phyloP scores from a whole-genome alignment of 2,329 filamentous ascomycete species.

The Pseudocercospora pini-densiflorae region DNA sequence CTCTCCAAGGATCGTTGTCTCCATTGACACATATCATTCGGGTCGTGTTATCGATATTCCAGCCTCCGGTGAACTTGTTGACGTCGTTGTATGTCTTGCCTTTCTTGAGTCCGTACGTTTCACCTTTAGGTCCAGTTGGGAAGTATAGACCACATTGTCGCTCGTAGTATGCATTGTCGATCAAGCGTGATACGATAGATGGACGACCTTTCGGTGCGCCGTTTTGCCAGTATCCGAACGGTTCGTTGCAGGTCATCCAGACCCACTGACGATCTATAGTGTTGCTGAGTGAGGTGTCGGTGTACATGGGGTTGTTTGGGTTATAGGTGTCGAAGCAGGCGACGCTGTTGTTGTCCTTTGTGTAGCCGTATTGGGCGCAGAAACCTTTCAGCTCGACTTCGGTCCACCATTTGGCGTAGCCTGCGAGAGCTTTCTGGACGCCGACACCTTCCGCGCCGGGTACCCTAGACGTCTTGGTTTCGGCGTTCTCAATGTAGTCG shows the following conservation, averaged over 20 bases:
- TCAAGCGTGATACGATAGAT: slow-evolving; percentile 58
- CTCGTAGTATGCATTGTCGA: slow-evolving; percentile 58
- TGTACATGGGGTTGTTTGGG: slow-evolving; percentile 54
- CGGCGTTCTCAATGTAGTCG: slow-evolving; percentile 45
- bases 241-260: slow-evolving; percentile 68
- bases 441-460: slow-evolving; percentile 55
- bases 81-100: slow-evolving; percentile 55
- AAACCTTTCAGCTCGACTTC: slow-evolving; percentile 51
- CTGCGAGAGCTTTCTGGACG: slow-evolving; percentile 56
- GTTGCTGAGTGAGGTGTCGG: slow-evolving; percentile 56
- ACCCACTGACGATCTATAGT: slow-evolving; percentile 58
- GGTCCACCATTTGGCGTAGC: slow-evolving; percentile 60
- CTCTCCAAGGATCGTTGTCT: slow-evolving; percentile 64
- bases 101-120: slow-evolving; percentile 54
- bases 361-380: slow-evolving; percentile 50
- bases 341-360: slow-evolving; percentile 43
- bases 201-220: slow-evolving; percentile 53
- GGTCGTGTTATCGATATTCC: slow-evolving; percentile 59
- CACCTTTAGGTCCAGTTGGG: slow-evolving; percentile 52
- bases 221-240: slow-evolving; percentile 63
- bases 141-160: slow-evolving; percentile 62
- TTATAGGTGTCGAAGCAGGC: slow-evolving; percentile 62
- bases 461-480: background rate
- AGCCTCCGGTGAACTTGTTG: slow-evolving; percentile 62
- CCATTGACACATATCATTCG: slow-evolving; percentile 64